Percentiles rank a stretch among this genome's conserved stretches.
These are phyloP conservation scores for Thermomucor indicae-seudaticae DNA, from an alignment of 371 early-diverging fungal genomes.

Conservation along the genomic window DNA sequence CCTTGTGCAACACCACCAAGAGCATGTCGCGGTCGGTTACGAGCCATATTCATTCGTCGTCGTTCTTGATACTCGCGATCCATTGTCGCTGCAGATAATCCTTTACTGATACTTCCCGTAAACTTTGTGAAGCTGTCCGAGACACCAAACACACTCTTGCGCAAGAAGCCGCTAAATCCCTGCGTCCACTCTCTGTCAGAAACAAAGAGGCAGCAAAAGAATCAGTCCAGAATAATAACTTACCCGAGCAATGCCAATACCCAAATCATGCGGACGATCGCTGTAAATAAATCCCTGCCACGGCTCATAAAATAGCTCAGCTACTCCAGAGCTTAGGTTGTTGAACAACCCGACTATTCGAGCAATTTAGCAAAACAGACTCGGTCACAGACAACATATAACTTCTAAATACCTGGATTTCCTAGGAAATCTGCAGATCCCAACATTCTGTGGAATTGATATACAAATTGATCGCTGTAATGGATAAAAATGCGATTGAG, in stretches of 20 bases:
- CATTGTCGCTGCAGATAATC: conserved; percentile 92
- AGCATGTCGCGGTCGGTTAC: conserved; percentile 93
- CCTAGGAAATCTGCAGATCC: conserved; percentile 98
- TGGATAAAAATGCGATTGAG: conserved; percentile 77
- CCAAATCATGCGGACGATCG: conserved; percentile 93
- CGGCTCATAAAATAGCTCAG: conserved; percentile 97
- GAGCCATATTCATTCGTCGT: conserved; percentile 70
- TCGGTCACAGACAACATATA: neutral
- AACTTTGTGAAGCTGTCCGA: conserved; percentile 94
- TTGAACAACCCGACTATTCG: conserved; percentile 85
- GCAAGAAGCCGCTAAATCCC: conserved; percentile 88
- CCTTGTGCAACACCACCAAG: conserved; percentile 89
- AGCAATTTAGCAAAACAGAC: neutral
- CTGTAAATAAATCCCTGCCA: conserved; percentile 96
- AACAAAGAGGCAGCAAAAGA: neutral
- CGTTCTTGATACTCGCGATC: conserved; percentile 90
- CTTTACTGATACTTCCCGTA: conserved; percentile 95
- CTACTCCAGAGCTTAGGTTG: conserved; percentile 91
- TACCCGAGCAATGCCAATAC: conserved; percentile 89
- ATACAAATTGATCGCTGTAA: conserved; percentile 87
- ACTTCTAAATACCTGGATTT: conserved; percentile 64
- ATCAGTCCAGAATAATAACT: neutral
- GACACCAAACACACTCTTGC: conserved; percentile 96
- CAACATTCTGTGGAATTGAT: conserved; percentile 89
- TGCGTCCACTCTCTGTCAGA: conserved; percentile 8